phyloP scores from a whole-genome alignment of 495 filamentous ascomycete genomes.

The Aspergillus coremiiformis region DNA sequence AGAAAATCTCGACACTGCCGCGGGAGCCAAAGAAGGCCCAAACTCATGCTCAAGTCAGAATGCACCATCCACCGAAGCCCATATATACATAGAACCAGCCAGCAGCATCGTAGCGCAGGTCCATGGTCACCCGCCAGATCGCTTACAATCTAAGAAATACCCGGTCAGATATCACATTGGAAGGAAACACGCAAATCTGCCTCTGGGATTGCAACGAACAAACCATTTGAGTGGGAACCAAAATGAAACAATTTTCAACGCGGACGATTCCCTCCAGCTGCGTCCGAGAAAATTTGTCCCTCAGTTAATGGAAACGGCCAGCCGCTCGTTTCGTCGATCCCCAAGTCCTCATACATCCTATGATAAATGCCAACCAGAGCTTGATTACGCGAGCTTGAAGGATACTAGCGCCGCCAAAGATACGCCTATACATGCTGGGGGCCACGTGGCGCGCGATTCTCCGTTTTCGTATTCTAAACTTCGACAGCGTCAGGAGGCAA shows the following conservation, averaged over 20 bases:
- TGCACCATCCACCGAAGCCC: background rate
- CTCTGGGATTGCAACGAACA: background rate
- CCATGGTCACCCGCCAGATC: background rate
- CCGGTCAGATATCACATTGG: background rate
- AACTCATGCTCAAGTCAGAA: background rate
- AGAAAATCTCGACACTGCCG: background rate
- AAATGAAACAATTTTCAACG: background rate
- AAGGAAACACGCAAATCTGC: background rate
- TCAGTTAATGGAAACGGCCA: constrained; percentile 50
- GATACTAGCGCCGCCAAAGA: background rate
- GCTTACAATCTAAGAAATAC: background rate
- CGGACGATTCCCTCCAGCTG: background rate
- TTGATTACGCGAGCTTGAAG: constrained; percentile 4
- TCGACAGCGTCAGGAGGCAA: constrained; percentile 30
- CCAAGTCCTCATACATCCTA: constrained; percentile 19
- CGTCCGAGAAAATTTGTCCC: constrained; percentile 46
- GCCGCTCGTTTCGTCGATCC: constrained; percentile 39
- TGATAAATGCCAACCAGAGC: constrained; percentile 20
- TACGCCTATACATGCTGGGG: background rate
- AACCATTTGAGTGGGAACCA: background rate
- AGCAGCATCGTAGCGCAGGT: background rate
- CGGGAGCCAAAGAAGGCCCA: background rate
- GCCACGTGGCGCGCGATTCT: constrained; percentile 28
- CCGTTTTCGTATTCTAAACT: constrained; percentile 42
- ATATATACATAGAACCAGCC: background rate